These are phyloP conservation scores for Ophiorrhiza pumila DNA, from an alignment of 257 asterid genomes.

Conservation along the genomic window DNA sequence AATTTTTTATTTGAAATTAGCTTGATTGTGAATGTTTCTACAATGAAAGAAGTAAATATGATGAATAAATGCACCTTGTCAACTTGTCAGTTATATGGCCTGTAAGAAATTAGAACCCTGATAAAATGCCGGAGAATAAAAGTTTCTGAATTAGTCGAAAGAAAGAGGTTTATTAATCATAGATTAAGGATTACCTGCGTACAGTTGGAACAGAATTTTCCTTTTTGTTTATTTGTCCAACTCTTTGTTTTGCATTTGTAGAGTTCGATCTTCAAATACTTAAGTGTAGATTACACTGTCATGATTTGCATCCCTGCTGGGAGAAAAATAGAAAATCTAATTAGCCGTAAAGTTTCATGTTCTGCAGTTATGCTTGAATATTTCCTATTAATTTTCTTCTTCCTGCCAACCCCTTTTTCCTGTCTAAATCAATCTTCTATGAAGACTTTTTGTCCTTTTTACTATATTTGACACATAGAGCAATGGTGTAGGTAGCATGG, in stretches of 20 bases:
- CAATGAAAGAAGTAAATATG: neutral
- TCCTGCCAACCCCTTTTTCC: neutral
- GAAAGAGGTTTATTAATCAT: neutral
- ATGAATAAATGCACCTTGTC: neutral
- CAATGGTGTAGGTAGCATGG: conserved; percentile 84
- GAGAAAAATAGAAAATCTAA: neutral
- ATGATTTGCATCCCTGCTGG: neutral
- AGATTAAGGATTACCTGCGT: neutral
- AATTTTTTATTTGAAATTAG: neutral
- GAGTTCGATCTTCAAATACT: neutral
- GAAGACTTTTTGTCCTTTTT: neutral
- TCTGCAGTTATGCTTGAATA: neutral
- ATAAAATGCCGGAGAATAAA: neutral
- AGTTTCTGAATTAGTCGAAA: neutral
- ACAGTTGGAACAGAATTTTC: neutral
- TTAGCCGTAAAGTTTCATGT: neutral
- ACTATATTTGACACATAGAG: conserved; percentile 11
- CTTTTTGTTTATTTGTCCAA: neutral
- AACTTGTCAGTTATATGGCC: neutral
- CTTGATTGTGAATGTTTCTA: too few relatives aligned
- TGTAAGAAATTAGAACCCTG: neutral
- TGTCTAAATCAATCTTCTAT: neutral
- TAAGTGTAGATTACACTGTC: neutral
- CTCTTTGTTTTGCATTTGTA: neutral
- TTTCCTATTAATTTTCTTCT: neutral